Conservation (phyloP, 1,139 yeast genomes). For the Debaryomyces fabryi region DNA sequence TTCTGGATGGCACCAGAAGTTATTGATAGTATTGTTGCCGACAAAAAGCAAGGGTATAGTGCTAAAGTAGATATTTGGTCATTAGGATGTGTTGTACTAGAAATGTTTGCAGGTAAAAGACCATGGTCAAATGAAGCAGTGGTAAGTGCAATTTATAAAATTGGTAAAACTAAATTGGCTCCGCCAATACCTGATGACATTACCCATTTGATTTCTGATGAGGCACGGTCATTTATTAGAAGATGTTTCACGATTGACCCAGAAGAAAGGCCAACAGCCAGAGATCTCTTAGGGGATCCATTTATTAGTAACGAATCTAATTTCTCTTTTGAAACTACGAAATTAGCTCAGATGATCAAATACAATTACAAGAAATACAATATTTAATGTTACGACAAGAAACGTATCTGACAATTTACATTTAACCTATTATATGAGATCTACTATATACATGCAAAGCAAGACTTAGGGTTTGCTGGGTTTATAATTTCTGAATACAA, state of each 20-base stretch:
- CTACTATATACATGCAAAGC: conserved; percentile 12
- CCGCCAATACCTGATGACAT: conserved; percentile 97
- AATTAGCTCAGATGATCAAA: conserved; percentile 53
- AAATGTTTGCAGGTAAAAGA: conserved; percentile 87
- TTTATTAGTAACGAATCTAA: conserved; percentile 54
- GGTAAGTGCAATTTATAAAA: conserved; percentile 75
- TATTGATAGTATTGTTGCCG: conserved; percentile 74
- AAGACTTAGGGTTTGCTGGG: conserved; percentile 2
- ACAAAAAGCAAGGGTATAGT: conserved; percentile 88
- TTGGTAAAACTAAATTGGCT: conserved; percentile 74
- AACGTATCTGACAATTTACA: neutral
- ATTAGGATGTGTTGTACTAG: conserved; percentile 91
- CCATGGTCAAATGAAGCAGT: conserved; percentile 86
- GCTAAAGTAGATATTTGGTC: conserved; percentile 96
- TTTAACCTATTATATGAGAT: neutral
- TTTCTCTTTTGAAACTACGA: conserved; percentile 67
- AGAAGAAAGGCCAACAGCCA: conserved; percentile 84
- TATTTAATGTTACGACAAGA: conserved; percentile 4
- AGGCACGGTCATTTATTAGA: conserved; percentile 72
- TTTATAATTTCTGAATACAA: conserved; percentile 2
- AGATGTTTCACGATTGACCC: conserved; percentile 84
- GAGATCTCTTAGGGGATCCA: conserved; percentile 58
- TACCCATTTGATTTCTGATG: conserved; percentile 56
- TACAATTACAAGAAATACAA: conserved; percentile 29
- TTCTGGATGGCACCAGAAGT: conserved; percentile 99